A percentile compares a stretch with the other conserved stretches of the same genome.
These are phyloP conservation scores for Claviceps humidiphila DNA, from an alignment of 2,329 filamentous ascomycete genomes.

Conservation along the genomic window DNA sequence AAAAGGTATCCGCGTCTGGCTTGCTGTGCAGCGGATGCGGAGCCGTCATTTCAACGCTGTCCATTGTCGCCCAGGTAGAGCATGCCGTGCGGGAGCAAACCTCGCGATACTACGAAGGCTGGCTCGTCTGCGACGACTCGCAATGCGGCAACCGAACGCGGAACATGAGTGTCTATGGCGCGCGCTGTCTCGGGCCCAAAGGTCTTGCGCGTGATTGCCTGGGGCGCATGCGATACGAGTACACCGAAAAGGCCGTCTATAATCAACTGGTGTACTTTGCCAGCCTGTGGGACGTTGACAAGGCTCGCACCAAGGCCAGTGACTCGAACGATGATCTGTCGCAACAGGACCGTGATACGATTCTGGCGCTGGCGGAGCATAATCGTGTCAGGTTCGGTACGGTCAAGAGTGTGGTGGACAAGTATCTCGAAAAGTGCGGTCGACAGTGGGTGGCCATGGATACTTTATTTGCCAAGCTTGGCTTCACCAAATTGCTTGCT, in stretches of 20 bases:
- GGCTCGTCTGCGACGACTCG: conserved; percentile 80
- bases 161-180: conserved; percentile 86
- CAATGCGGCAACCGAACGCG: conserved; percentile 77
- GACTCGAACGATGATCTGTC: conserved; percentile 28
- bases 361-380: conserved; percentile 63
- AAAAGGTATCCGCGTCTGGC: conserved; percentile 58
- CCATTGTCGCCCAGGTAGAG: conserved; percentile 77
- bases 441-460: conserved; percentile 93
- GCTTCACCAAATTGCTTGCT: conserved; percentile 29
- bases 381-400: conserved; percentile 71
- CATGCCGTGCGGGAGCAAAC: conserved; percentile 66
- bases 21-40: conserved; percentile 61
- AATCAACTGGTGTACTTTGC: conserved; percentile 88
- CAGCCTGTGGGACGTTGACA: conserved; percentile 79
- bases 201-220: conserved; percentile 74
- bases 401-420: conserved; percentile 63
- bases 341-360: conserved; percentile 46
- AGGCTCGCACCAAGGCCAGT: conserved; percentile 44
- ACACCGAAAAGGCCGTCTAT: conserved; percentile 79
- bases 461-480: conserved; percentile 60
- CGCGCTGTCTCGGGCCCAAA: conserved; percentile 74
- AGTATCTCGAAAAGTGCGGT: conserved; percentile 79
- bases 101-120: conserved; percentile 80
- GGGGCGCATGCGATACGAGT: conserved; percentile 80
- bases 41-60: conserved; percentile 52